phyloP scores from a whole-genome alignment of 2,329 filamentous ascomycete genomes.

The Akanthomyces lecanii region DNA sequence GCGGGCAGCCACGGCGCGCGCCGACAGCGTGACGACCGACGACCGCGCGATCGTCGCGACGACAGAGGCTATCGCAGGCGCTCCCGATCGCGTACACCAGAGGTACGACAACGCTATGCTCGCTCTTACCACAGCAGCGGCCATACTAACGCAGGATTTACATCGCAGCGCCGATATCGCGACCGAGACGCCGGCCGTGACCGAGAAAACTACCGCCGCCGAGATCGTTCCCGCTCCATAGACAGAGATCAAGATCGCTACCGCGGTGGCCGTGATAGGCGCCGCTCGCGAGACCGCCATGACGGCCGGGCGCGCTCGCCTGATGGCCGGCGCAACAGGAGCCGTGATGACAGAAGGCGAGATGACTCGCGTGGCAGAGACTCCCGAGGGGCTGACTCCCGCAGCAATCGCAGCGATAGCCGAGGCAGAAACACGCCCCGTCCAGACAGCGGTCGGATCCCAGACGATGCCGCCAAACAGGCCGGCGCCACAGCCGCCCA shows the following conservation, averaged over 20 bases:
- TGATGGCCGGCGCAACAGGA: conserved; percentile 55
- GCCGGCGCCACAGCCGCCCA: conserved; percentile 44
- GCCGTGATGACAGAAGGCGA: conserved; percentile 68
- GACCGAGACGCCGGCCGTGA: conserved; percentile 47
- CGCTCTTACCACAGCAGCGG: neutral
- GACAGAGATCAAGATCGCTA: conserved; percentile 62
- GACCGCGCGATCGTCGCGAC: conserved; percentile 48
- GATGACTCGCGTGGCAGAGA: conserved; percentile 68
- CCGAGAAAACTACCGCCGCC: conserved; percentile 57
- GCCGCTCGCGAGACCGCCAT: conserved; percentile 59
- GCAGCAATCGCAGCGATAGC: conserved; percentile 62
- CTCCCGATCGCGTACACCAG: conserved; percentile 59
- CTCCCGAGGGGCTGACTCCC: conserved; percentile 66
- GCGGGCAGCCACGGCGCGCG: conserved; percentile 77
- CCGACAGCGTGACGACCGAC: conserved; percentile 60
- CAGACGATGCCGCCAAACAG: conserved; percentile 26
- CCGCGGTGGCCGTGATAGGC: conserved; percentile 60
- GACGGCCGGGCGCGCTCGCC: conserved; percentile 56
- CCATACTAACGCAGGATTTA: conserved; percentile 36
- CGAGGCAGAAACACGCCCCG: conserved; percentile 45
- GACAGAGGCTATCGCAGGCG: conserved; percentile 51
- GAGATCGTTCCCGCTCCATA: conserved; percentile 59
- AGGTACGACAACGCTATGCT: conserved; percentile 46
- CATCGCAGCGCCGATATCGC: conserved; percentile 53
- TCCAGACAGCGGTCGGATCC: neutral